Base-by-base conservation (phyloP, 345 rosid genomes). In the Salix dunnii region DNA sequence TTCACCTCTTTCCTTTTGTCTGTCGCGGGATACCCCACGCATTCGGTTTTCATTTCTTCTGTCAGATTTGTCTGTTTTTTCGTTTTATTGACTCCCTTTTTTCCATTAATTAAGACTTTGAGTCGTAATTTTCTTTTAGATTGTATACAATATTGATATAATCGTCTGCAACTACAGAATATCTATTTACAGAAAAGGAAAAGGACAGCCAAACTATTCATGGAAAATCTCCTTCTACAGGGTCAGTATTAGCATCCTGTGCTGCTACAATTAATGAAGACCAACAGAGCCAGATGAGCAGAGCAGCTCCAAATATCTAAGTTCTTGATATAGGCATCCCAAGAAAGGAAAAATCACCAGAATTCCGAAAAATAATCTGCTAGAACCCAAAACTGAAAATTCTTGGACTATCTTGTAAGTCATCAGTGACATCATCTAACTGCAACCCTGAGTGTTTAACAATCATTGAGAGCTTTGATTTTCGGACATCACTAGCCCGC, bases 211-310 rank as follows among this genome's bases (percentile, higher is more conserved):
- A 42, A 65, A 30, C 20, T 35, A 6, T 23, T 65, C 2, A 4
- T 35, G 63, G 35, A 33, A 42, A 78, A 53, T 72, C 48, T 90
- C 98, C 97, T 91, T 95, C 97, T 1, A 16, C 77, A 36, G 93
- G 97, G 71, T 87, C 79, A 17, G 97, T 95, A 72, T 88, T 79
- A 48, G 3, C 58, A 73, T 82, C 70, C 62, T 88, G 88, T 65
- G 93, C 92, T 71, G 77, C 79, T 75, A 81, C 74, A 67, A 80
- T 79, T 43, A 75, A 42, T 51, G 89, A 78, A 65, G 83, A 86
- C 65, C 76, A 89, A 70, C 73, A 87, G 6, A 90, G 53, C 23
- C 84, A 88, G 71, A 83, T 28, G 49, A 84, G 67, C 80, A 85
- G 72, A 70, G 78, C 62, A 74, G 77, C 84, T 74, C 75, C 85